phyloP scores from a whole-genome alignment of 2,329 filamentous ascomycete genomes.

The Colletotrichum siamense region DNA sequence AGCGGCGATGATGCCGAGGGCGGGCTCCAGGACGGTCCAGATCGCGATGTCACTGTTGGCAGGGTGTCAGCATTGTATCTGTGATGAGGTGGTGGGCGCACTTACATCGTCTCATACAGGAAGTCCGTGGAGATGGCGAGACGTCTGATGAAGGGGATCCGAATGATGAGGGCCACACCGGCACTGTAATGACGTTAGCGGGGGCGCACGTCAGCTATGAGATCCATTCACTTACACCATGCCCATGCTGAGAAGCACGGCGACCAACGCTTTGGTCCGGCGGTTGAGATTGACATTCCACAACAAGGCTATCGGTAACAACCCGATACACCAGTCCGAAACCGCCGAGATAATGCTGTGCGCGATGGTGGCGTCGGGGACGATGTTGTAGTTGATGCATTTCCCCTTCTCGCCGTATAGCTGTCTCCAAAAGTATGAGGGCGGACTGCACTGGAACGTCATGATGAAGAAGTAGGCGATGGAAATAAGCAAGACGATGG shows the following conservation, averaged over 20 bases:
- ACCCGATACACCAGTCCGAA: slow-evolving; percentile 53
- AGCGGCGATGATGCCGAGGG: slow-evolving; percentile 38
- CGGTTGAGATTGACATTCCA: slow-evolving; percentile 55
- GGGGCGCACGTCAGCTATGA: fast-evolving
- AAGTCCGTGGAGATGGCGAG: slow-evolving; percentile 31
- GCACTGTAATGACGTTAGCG: slow-evolving; percentile 31
- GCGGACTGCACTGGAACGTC: slow-evolving; percentile 54
- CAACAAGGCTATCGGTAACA: slow-evolving; percentile 55
- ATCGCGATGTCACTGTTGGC: slow-evolving; percentile 34
- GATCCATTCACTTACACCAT: slow-evolving; percentile 44
- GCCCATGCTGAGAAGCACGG: slow-evolving; percentile 53
- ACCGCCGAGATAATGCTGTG: slow-evolving; percentile 51
- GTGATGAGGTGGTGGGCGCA: background rate
- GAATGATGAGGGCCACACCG: slow-evolving; percentile 42
- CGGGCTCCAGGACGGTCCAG: slow-evolving; percentile 36
- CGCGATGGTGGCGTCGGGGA: slow-evolving; percentile 47
- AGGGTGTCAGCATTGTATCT: background rate
- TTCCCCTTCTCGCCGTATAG: slow-evolving; percentile 37
- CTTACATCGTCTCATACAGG: slow-evolving; percentile 37
- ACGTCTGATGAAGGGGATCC: slow-evolving; percentile 37
- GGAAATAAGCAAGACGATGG: slow-evolving; percentile 41
- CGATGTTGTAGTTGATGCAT: slow-evolving; percentile 44
- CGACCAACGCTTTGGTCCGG: slow-evolving; percentile 50
- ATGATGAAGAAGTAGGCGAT: slow-evolving; percentile 50
- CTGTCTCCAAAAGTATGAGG: slow-evolving; percentile 54